These are phyloP conservation scores for Thoreauomyces humboldtii DNA, from an alignment of 192 early-diverging fungal species.

Conservation along the genomic window DNA sequence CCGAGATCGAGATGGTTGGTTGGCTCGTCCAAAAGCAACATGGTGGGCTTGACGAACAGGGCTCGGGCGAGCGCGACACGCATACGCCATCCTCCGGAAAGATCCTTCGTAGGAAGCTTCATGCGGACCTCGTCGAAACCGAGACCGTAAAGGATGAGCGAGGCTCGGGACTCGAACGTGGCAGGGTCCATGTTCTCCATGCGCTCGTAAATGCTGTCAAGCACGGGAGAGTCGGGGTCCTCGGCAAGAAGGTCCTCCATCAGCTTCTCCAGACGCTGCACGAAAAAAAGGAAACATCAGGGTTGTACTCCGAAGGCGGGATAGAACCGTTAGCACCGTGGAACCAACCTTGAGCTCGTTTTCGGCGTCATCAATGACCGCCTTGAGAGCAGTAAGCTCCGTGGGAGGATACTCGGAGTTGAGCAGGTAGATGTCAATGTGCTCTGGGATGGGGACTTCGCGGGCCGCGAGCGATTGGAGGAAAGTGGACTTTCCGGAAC, in stretches of 20 bases:
- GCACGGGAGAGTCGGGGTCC: constrained; percentile 79
- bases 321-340: too few relatives aligned
- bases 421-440: constrained; percentile 96
- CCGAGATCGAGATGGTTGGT: constrained; percentile 88
- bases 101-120: constrained; percentile 90
- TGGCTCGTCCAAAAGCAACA: constrained; percentile 61
- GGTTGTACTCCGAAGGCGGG: neutral
- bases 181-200: constrained; percentile 89
- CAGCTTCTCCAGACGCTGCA: constrained; percentile 77
- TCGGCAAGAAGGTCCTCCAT: constrained; percentile 86
- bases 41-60: constrained; percentile 89
- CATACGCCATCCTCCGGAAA: constrained; percentile 99
- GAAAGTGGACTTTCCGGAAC: constrained; percentile 95
- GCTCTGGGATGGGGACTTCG: constrained; percentile 92
- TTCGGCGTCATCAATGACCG: constrained; percentile 87
- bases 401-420: constrained; percentile 95
- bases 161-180: constrained; percentile 93
- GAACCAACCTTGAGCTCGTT: constrained; percentile 69
- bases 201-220: constrained; percentile 96
- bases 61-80: constrained; percentile 94
- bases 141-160: constrained; percentile 87
- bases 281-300: neutral
- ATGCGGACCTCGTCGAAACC: constrained; percentile 88
- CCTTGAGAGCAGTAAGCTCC: constrained; percentile 86
- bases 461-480: constrained; percentile 86